These are phyloP conservation scores for Mycena citricolor DNA, from an alignment of 1,284 basidiomycete genomes.

Conservation along the genomic window DNA sequence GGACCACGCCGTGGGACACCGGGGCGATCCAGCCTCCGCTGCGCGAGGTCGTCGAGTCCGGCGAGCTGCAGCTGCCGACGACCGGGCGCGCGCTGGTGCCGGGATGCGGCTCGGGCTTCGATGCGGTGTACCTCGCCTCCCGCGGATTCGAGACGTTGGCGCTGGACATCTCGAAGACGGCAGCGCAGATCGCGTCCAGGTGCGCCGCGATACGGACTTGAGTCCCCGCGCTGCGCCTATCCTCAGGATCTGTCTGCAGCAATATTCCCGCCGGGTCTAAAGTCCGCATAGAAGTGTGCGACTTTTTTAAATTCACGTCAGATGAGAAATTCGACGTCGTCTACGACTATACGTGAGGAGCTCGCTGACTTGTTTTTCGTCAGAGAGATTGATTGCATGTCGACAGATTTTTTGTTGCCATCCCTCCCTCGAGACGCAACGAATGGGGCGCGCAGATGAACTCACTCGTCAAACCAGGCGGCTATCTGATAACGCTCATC, in stretches of 20 bases:
- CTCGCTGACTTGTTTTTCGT: background rate
- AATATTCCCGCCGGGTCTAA: conserved; percentile 25
- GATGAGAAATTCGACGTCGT: conserved; percentile 53
- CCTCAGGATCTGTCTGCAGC: conserved; percentile 13
- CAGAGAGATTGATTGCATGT: background rate
- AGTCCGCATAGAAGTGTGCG: conserved; percentile 39
- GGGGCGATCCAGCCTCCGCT: conserved; percentile 57
- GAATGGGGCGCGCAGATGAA: conserved; percentile 63
- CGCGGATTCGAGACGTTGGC: conserved; percentile 51
- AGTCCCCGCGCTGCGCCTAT: background rate
- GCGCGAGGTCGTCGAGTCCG: conserved; percentile 49
- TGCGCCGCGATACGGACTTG: conserved; percentile 28
- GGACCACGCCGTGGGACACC: conserved; percentile 66
- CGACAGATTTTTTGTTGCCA: conserved; percentile 68
- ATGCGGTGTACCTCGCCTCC: conserved; percentile 55
- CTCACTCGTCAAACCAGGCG: conserved; percentile 54
- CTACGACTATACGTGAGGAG: conserved; percentile 67
- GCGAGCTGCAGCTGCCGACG: conserved; percentile 48
- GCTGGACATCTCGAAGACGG: conserved; percentile 58
- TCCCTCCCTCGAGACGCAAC: conserved; percentile 51
- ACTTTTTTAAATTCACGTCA: conserved; percentile 55
- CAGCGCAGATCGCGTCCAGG: conserved; percentile 51
- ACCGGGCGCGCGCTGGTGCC: conserved; percentile 64
- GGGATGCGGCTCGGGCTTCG: conserved; percentile 77
- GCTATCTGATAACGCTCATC: conserved; percentile 62